Evolutionary conservation across 2,329 filamentous ascomycete species (phyloP).

Genomic region (Coniochaeta sp.): DNA sequence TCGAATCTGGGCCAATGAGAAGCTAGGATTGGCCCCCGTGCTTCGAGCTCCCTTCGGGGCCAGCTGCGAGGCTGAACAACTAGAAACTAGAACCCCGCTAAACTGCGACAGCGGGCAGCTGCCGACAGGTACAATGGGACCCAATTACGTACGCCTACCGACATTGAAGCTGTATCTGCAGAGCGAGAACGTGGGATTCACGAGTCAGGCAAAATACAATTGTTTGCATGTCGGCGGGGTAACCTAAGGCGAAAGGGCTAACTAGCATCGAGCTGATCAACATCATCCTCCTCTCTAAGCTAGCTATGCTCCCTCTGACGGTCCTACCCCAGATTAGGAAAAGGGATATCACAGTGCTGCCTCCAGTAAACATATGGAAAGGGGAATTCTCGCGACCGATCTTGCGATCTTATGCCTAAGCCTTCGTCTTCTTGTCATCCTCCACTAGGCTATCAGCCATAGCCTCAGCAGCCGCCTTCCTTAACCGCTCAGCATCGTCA

Average conservation of each 20-base stretch:
- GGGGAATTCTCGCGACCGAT: slow-evolving; percentile 18
- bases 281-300: no score
- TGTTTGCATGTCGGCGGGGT: no score
- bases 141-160: neutral
- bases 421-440: slow-evolving; percentile 20
- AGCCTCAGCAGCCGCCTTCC: slow-evolving; percentile 57
- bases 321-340: no score
- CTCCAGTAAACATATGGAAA: neutral
- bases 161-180: no score
- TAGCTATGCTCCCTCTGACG: no score
- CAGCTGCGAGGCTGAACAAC: neutral
- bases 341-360: neutral
- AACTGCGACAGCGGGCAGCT: neutral
- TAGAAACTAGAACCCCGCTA: neutral
- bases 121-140: neutral
- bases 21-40: neutral
- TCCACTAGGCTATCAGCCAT: slow-evolving; percentile 50
- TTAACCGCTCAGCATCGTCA: slow-evolving; percentile 50
- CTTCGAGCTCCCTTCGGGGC: neutral
- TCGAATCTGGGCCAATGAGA: neutral
- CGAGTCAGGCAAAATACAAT: no score
- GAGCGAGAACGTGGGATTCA: no score
- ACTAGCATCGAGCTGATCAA: no score
- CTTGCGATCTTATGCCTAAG: slow-evolving; percentile 20
- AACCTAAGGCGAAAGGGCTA: no score